A percentile compares a stretch with the other conserved stretches of the same genome.
Conservation (phyloP, 352 stramenopile species). For the Globisporangium viniferum region DNA sequence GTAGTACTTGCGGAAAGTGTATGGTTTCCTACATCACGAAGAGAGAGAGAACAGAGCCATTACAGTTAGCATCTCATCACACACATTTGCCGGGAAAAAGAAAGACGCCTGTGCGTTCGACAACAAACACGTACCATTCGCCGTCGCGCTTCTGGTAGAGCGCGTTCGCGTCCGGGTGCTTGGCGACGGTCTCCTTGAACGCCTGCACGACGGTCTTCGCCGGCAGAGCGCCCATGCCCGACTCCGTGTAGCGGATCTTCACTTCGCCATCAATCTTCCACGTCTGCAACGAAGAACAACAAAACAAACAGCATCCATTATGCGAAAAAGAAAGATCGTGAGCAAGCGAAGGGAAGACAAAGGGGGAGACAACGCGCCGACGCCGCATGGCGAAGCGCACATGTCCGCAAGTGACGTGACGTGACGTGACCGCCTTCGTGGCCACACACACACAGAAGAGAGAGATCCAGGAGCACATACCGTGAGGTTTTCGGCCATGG, state of each 20-base stretch:
- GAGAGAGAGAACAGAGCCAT: constrained; percentile 7
- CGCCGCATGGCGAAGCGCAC: background rate
- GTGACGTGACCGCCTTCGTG: background rate
- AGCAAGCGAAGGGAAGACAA: background rate
- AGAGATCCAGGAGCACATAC: background rate
- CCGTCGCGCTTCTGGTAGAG: constrained; percentile 72
- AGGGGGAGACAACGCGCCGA: background rate
- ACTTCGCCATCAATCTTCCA: constrained; percentile 88
- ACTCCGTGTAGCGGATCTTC: constrained; percentile 60
- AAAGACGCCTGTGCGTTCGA: background rate
- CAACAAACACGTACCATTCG: constrained; percentile 51
- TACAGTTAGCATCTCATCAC: background rate
- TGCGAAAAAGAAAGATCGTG: background rate
- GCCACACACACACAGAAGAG: too few relatives aligned
- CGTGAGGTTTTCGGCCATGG: constrained; percentile 3
- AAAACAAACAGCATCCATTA: background rate
- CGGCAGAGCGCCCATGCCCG: constrained; percentile 36
- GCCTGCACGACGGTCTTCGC: constrained; percentile 51
- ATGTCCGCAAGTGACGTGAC: too few relatives aligned
- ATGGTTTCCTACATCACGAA: constrained; percentile 35
- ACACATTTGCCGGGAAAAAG: background rate
- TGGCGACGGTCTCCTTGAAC: constrained; percentile 60
- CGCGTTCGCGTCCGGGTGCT: constrained; percentile 49
- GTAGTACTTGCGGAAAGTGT: constrained; percentile 79
- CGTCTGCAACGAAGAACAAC: constrained; percentile 31